Evolutionary conservation across 805 yeast genomes (phyloP).

Genomic region (Zygotorulaspora danielsina): DNA sequence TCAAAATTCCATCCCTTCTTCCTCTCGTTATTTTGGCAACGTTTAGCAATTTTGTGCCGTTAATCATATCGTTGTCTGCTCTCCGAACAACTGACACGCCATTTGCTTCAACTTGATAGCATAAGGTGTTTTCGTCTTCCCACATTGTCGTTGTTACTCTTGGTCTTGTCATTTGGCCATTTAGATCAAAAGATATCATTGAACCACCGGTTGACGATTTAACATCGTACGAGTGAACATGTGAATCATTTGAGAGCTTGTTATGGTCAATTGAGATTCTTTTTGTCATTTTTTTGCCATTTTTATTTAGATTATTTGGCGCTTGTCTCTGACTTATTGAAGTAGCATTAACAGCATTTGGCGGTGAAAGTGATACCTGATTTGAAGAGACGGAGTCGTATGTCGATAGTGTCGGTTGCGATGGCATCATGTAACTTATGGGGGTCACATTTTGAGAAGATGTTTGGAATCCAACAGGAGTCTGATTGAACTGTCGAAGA

Average conservation of each 20-base stretch:
- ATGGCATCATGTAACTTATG: conserved; percentile 6
- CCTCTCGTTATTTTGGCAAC: conserved; percentile 89
- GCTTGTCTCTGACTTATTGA: not conserved
- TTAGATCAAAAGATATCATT: conserved; percentile 7
- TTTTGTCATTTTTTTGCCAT: conserved; percentile 1
- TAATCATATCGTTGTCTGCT: conserved; percentile 80
- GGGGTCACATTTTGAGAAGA: conserved; percentile 3
- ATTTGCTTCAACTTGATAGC: conserved; percentile 81
- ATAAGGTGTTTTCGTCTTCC: conserved; percentile 83
- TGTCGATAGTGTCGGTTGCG: conserved; percentile 3
- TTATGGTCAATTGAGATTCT: conserved; percentile 6
- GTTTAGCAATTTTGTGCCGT: conserved; percentile 77
- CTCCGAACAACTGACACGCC: conserved; percentile 77
- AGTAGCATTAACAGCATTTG: not conserved
- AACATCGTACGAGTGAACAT: conserved; percentile 14
- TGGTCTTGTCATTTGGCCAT: conserved; percentile 38
- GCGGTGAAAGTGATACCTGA: conserved; percentile 5
- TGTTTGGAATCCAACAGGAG: conserved; percentile 11
- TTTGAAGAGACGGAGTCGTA: conserved; percentile 1
- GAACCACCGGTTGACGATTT: conserved; percentile 4
- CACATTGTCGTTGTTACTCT: conserved; percentile 80
- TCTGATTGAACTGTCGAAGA: conserved; percentile 13
- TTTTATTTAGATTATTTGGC: not conserved
- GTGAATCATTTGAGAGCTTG: conserved; percentile 6
- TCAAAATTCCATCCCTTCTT: conserved; percentile 76